Evolutionary conservation across 495 filamentous ascomycete genomes (phyloP).

Genomic region (Penicillium crystallinum): DNA sequence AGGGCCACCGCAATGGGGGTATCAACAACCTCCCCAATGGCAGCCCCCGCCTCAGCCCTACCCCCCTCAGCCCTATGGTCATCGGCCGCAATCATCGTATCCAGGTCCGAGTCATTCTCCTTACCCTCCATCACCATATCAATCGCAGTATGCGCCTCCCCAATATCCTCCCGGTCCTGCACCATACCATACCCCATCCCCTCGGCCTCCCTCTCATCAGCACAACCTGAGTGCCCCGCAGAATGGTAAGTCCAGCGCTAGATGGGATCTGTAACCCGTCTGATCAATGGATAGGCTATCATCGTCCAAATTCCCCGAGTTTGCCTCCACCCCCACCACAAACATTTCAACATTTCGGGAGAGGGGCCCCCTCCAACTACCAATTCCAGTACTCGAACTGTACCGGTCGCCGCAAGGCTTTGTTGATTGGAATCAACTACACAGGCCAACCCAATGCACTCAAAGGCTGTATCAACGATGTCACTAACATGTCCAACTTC

Average conservation of each 20-base stretch:
- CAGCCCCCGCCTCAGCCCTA: slow-evolving; percentile 23
- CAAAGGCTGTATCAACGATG: slow-evolving; percentile 94
- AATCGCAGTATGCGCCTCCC: slow-evolving; percentile 11
- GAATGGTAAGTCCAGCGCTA: slow-evolving; percentile 14
- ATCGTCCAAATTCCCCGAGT: slow-evolving; percentile 16
- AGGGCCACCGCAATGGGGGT: slow-evolving; percentile 21
- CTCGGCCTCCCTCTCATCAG: slow-evolving; percentile 9
- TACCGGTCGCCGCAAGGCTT: slow-evolving; percentile 81
- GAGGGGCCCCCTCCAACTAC: slow-evolving; percentile 72
- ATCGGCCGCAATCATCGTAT: slow-evolving; percentile 2
- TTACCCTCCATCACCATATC: slow-evolving; percentile 14
- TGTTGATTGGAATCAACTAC: slow-evolving; percentile 97
- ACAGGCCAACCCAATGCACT: slow-evolving; percentile 84
- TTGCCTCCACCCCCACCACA: slow-evolving; percentile 38
- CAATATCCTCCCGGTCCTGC: slow-evolving; percentile 13
- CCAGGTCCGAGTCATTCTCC: slow-evolving; percentile 1
- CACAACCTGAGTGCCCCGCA: slow-evolving; percentile 7
- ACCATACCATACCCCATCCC: slow-evolving; percentile 9
- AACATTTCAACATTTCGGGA: slow-evolving; percentile 55
- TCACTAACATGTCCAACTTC: slow-evolving; percentile 92
- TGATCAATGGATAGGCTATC: slow-evolving; percentile 4
- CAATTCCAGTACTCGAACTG: slow-evolving; percentile 88
- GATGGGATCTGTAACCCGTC: not conserved
- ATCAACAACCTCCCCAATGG: slow-evolving; percentile 21
- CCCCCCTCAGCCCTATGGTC: slow-evolving; percentile 17